Conservation (phyloP, 2,329 filamentous ascomycete species). For the Phialophora expanda region DNA sequence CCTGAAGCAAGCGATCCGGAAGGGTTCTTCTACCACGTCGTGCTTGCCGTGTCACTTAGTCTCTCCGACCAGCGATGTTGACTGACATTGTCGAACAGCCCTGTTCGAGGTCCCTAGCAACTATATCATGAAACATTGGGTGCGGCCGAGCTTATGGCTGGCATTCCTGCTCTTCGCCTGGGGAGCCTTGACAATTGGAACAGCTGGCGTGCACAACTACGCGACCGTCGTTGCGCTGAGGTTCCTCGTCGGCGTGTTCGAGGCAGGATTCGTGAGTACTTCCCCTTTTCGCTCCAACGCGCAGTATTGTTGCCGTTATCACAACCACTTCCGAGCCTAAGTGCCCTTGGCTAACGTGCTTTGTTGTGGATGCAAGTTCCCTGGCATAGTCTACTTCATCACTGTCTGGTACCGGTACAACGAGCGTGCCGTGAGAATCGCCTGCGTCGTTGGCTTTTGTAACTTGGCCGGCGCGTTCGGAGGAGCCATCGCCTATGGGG, state of each 20-base stretch:
- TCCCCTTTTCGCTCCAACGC: slow-evolving; percentile 48
- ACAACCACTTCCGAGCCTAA: not conserved
- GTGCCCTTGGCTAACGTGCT: not conserved
- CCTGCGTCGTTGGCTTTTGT: slow-evolving; percentile 59
- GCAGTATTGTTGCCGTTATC: not conserved
- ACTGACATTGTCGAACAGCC: not conserved
- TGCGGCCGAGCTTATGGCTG: slow-evolving; percentile 49
- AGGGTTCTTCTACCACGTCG: not conserved
- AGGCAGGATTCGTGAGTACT: slow-evolving; percentile 48
- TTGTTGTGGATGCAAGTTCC: not conserved
- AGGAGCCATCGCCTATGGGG: slow-evolving; percentile 47
- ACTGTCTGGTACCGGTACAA: slow-evolving; percentile 63
- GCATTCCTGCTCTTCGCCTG: slow-evolving; percentile 58
- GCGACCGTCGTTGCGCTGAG: slow-evolving; percentile 54
- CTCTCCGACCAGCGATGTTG: not conserved
- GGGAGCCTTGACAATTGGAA: slow-evolving; percentile 56
- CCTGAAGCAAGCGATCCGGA: not conserved
- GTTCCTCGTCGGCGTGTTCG: slow-evolving; percentile 57
- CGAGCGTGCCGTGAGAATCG: slow-evolving; percentile 64
- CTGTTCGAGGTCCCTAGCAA: slow-evolving; percentile 48
- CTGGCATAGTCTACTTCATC: slow-evolving; percentile 54
- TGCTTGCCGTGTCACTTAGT: not conserved
- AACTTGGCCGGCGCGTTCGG: slow-evolving; percentile 62
- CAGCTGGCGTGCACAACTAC: slow-evolving; percentile 53
- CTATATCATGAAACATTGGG: slow-evolving; percentile 53